These are phyloP conservation scores for Cercospora janseana DNA, from an alignment of 2,329 filamentous ascomycete species.

Conservation along the genomic window DNA sequence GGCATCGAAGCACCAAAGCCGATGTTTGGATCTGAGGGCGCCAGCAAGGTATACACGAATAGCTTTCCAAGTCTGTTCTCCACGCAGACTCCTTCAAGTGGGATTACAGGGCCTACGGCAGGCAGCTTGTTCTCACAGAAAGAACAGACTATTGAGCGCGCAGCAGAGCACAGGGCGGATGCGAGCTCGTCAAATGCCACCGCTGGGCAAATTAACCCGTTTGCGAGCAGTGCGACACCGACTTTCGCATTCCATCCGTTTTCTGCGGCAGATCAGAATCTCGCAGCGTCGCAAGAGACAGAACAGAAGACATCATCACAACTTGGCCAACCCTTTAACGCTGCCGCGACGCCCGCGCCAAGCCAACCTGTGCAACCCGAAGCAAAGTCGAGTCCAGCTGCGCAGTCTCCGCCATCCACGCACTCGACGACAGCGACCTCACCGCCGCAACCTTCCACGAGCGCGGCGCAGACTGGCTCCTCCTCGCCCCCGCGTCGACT, in stretches of 20 bases:
- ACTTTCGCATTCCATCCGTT: slow-evolving; percentile 7
- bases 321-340: slow-evolving; percentile 10
- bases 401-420: slow-evolving; percentile 17
- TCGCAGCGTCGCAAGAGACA: not conserved
- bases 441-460: slow-evolving; percentile 14
- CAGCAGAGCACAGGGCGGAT: not conserved
- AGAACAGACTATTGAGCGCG: not conserved
- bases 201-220: not conserved
- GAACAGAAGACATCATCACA: not conserved
- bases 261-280: slow-evolving; percentile 3
- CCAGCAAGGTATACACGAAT: slow-evolving; percentile 4
- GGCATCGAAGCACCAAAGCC: not conserved
- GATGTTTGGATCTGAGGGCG: not conserved
- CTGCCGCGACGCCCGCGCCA: slow-evolving; percentile 14
- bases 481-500: slow-evolving; percentile 22
- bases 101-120: not conserved
- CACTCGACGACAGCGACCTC: slow-evolving; percentile 9
- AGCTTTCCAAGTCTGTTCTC: slow-evolving; percentile 10
- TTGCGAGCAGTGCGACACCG: slow-evolving; percentile 8
- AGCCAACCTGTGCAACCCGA: slow-evolving; percentile 22
- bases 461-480: slow-evolving; percentile 16
- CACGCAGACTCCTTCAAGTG: slow-evolving; percentile 6
- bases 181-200: not conserved
- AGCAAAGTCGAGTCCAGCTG: slow-evolving; percentile 21
- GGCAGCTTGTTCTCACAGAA: slow-evolving; percentile 13